Base-by-base conservation (phyloP, 495 filamentous ascomycete genomes). In the Aspergillus saccharolyticus region DNA sequence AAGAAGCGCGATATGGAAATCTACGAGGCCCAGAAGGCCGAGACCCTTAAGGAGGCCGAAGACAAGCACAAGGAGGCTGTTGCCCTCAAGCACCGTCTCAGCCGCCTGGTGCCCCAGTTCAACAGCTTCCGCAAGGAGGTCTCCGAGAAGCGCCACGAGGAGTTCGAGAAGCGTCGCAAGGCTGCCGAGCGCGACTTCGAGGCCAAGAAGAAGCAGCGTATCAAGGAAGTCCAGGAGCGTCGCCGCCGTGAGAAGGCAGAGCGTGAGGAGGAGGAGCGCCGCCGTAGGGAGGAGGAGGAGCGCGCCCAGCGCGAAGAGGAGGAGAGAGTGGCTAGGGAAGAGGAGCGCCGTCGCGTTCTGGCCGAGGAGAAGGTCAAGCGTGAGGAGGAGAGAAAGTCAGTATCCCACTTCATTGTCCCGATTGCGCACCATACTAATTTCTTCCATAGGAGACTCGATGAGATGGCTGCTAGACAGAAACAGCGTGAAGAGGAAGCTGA, bases 121-220 rank as follows among this genome's bases (percentile, higher is more conserved):
- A 90, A 89, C 70, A 78, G 70, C 21, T 97, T 96, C 83, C 81
- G 86, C 61, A 78, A 86, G 57, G 82, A 87, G 30, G 79, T 97
- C 24, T 86, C 87, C 51, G 86, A 91, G 68, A 86, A 90, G 67
- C 88, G 94, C 61, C 89, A 90, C 66, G 89, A 96, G 63, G 89
- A 97, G 71, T 97, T 97, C 66, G 95, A 97, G 80, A 90, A 88
- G 77, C 85, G 92, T 50, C 86, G 89, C 67, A 89, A 86, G 73
- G 84, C 87, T 63, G 94, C 94, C 28, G 89, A 96, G 78, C 84
- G 84, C 52, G 93, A 97, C 63, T 82, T 95, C 52, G 85, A 96
- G 77, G 85, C 84, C 72, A 89, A 93, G 76, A 92, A 96, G 76
- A 86, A 86, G 53, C 81, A 86, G 60, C 88, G 94, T 60, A 80